These are phyloP conservation scores for Heliocybe sulcata DNA, from an alignment of 1,284 basidiomycete genomes.

Conservation along the genomic window DNA sequence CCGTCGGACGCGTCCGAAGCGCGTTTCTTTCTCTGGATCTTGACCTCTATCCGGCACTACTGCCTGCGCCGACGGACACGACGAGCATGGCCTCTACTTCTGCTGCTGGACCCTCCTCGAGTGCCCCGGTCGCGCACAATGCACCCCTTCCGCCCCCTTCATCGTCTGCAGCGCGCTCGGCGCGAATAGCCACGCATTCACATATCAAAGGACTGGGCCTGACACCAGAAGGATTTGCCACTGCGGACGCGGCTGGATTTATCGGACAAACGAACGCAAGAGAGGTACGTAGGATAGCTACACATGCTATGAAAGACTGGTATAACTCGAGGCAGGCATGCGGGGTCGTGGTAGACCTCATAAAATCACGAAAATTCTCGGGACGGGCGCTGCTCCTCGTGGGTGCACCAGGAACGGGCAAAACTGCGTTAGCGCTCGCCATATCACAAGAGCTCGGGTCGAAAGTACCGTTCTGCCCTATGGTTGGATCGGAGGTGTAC, in stretches of 20 bases:
- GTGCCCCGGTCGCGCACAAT: conserved; percentile 52
- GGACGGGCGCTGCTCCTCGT: conserved; percentile 84
- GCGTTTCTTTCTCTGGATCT: no score
- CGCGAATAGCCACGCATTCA: conserved; percentile 87
- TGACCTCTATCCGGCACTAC: no score
- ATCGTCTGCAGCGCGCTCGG: conserved; percentile 58
- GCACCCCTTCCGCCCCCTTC: conserved; percentile 62
- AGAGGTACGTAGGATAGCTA: conserved; percentile 51
- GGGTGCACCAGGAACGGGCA: conserved; percentile 89
- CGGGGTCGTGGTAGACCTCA: conserved; percentile 85
- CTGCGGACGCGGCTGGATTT: conserved; percentile 76
- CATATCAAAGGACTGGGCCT: conserved; percentile 96
- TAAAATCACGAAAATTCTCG: conserved; percentile 89
- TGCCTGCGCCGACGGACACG: no score
- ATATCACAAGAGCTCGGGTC: conserved; percentile 91
- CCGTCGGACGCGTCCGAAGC: not conserved
- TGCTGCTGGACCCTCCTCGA: not conserved
- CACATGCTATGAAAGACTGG: not conserved
- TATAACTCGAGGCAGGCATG: conserved; percentile 54
- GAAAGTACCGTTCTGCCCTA: conserved; percentile 97
- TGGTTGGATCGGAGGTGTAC: conserved; percentile 98
- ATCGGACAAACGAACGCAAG: conserved; percentile 87
- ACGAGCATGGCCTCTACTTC: no score
- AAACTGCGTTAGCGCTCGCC: conserved; percentile 93
- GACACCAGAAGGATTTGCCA: conserved; percentile 77